Evolutionary conservation across 345 rosid species (phyloP), one percentile per base, ranked within the genome.

Genomic region (Nephelium lappaceum): DNA sequence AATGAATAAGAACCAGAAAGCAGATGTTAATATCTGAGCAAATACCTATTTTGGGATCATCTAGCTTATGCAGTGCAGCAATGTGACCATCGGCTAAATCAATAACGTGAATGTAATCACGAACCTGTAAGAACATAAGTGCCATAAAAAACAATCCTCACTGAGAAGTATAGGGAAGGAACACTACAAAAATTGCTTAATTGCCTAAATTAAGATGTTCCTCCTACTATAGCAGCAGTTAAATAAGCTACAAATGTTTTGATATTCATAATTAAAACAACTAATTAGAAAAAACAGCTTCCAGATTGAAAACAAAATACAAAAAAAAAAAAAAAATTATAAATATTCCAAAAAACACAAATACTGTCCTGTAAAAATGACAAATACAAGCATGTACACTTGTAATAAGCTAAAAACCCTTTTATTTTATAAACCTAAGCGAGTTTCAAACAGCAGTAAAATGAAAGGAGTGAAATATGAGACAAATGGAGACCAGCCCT

Each of bases 71-170:
- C 43, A 95, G 27, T 49, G 97, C 99, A 64, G 99, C 98, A 83
- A 91, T 92, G 77, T 96, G 99, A 27, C 98, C 99, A 79, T 94
- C 97, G 0, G 99, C 98, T 79, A 93, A 85, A 86, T 95, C 99
- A 71, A 93, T 79, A 55, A 95, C 97, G 64, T 96, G 99, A 76
- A 96, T 96, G 83, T 96, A 96, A 85, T 94, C 99, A 45, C 99
- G 95, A 36, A 94, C 98, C 99, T 93, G 86, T 68, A 76, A 77
- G 49, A 69, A 11, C 25, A 31, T 47, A 71, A 1, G 31, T 19
- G 25, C 58, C 65, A 36, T 14, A 36, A 78, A 72, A 76, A 79
- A 74, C 76, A 81, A 18, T 58, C 49, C 67, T 53, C 15, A 1
- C 25, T 15, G 1, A 27, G 55, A 60, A 41, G 55, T 24, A 73